phyloP scores from a whole-genome alignment of 768 basidiomycete species.

The Leccinum barrowsii region DNA sequence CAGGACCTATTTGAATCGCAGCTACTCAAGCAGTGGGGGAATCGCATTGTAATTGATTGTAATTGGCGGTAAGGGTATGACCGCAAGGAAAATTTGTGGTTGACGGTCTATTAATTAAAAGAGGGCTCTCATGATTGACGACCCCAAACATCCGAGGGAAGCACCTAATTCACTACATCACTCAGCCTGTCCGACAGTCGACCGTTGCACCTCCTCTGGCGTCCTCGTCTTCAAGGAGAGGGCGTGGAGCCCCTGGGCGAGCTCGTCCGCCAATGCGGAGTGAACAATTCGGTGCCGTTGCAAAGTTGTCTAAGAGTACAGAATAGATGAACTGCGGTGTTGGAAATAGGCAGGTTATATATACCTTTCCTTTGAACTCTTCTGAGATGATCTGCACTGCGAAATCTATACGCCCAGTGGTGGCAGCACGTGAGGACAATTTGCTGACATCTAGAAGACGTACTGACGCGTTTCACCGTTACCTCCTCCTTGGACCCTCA shows the following conservation, averaged over 20 bases:
- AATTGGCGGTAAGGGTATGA: conserved; percentile 11
- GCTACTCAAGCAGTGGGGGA: conserved; percentile 11
- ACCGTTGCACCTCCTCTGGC: conserved; percentile 42
- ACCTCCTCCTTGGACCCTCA: conserved; percentile 65
- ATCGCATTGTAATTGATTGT: conserved; percentile 18
- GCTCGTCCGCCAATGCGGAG: conserved; percentile 65
- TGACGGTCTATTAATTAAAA: conserved; percentile 28
- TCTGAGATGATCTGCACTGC: conserved; percentile 70
- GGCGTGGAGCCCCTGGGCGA: conserved; percentile 70
- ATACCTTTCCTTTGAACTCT: conserved; percentile 70
- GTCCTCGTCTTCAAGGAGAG: conserved; percentile 75
- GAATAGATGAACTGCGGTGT: conserved; percentile 11
- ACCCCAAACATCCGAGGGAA: conserved; percentile 7
- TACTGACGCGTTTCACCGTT: conserved; percentile 80
- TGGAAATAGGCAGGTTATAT: conserved; percentile 10
- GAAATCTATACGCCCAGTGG: conserved; percentile 54
- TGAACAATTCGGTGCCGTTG: conserved; percentile 83
- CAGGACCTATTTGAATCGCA: conserved; percentile 4
- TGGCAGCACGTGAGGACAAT: conserved; percentile 24
- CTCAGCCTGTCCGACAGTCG: conserved; percentile 17
- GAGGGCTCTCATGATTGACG: conserved; percentile 30
- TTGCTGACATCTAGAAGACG: conserved; percentile 12
- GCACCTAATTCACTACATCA: conserved; percentile 24
- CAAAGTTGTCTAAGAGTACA: conserved; percentile 53
- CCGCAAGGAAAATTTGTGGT: conserved; percentile 21